phyloP scores from a whole-genome alignment of 169 alveolate species.

The Amoebophrya sp. region DNA sequence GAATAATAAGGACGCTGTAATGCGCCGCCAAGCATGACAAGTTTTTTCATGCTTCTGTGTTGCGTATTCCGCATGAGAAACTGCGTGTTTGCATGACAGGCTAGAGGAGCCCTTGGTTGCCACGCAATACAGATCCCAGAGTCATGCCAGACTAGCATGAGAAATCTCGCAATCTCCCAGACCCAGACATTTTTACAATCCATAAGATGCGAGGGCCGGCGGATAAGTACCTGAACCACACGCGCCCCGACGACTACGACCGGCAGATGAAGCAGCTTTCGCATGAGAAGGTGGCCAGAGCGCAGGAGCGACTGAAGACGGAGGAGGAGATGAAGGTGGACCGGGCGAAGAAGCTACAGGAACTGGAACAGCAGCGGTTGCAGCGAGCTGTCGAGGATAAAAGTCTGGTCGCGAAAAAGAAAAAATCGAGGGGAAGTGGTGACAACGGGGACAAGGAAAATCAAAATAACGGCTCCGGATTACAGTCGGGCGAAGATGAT shows the following conservation, averaged over 20 bases:
- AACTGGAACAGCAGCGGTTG: background rate
- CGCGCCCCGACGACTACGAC: slow-evolving; percentile 2
- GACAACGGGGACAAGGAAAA: background rate
- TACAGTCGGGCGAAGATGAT: too few species aligned
- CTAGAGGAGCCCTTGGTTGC: too few species aligned
- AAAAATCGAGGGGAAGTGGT: background rate
- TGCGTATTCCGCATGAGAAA: too few species aligned
- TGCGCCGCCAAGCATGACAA: too few species aligned
- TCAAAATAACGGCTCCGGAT: too few species aligned
- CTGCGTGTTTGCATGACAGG: too few species aligned
- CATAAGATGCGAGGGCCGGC: background rate
- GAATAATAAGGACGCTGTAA: too few species aligned
- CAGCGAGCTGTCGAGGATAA: background rate
- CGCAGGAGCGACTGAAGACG: background rate
- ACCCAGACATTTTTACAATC: too few species aligned
- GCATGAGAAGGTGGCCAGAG: background rate
- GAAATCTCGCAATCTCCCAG: too few species aligned
- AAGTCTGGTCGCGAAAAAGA: background rate
- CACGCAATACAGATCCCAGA: too few species aligned
- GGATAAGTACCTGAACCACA: background rate
- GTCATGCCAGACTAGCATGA: too few species aligned
- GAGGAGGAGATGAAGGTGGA: background rate
- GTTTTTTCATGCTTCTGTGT: too few species aligned
- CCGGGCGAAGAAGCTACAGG: background rate
- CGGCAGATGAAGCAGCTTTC: background rate